These are phyloP conservation scores for Acanthamoeba castellanii DNA, from an alignment of 208 protist genomes.

Conservation along the genomic window DNA sequence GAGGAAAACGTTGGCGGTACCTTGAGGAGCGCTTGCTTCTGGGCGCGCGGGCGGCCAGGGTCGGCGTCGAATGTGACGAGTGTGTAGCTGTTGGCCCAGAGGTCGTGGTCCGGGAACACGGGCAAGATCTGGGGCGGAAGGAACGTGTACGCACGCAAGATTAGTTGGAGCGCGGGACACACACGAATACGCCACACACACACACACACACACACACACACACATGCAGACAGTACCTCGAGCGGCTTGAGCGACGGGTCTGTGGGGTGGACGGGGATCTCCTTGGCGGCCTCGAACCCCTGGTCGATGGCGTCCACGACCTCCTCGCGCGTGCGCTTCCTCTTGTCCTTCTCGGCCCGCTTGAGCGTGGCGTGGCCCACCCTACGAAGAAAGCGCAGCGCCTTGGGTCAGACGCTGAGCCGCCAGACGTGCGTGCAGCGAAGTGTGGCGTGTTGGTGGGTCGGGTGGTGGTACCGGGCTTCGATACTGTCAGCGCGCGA, in stretches of 20 bases:
- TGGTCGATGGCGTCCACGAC: constrained; percentile 74
- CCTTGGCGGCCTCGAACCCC: constrained; percentile 69
- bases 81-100: constrained; percentile 79
- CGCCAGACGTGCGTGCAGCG: no score
- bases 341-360: not conserved
- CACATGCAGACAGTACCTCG: not conserved
- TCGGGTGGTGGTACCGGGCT: not conserved
- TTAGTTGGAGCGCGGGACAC: not conserved
- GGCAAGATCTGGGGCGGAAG: constrained; percentile 30
- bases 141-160: not conserved
- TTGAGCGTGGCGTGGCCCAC: not conserved
- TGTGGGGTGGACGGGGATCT: constrained; percentile 77
- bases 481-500: constrained; percentile 29
- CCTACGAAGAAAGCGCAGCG: not conserved
- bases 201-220: no score
- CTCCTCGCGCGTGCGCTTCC: not conserved
- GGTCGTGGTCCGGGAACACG: constrained; percentile 80
- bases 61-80: constrained; percentile 76
- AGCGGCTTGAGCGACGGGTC: constrained; percentile 71
- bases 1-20: not conserved
- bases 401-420: not conserved
- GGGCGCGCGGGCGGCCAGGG: not conserved
- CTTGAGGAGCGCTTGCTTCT: constrained; percentile 6
- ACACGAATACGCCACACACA: not conserved
- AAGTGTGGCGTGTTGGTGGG: no score